Evolutionary conservation across 2,329 filamentous ascomycete species (phyloP).

Genomic region (Pyrenophora graminea): DNA sequence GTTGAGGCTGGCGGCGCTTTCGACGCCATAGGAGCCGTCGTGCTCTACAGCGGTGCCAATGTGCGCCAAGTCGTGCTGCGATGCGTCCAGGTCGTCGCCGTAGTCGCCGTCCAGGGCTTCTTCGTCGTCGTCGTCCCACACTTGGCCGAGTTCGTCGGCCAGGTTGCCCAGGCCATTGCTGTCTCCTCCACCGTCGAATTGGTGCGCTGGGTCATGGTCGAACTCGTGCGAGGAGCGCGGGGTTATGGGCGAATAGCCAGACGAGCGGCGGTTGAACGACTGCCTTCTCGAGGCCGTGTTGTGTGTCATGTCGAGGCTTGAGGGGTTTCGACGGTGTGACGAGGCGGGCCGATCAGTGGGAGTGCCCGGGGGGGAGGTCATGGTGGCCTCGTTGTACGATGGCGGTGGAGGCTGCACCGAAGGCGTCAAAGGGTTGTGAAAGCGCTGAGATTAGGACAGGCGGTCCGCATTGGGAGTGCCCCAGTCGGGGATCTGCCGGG

Average conservation of each 20-base stretch:
- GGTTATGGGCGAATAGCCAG: slow-evolving; percentile 53
- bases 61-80: slow-evolving; percentile 26
- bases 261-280: slow-evolving; percentile 48
- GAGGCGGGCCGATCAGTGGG: slow-evolving; percentile 44
- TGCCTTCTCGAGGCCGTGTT: slow-evolving; percentile 42
- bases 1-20: slow-evolving; percentile 28
- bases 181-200: slow-evolving; percentile 45
- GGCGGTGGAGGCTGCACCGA: slow-evolving; percentile 7
- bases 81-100: slow-evolving; percentile 38
- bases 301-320: slow-evolving; percentile 50
- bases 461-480: slow-evolving; percentile 16
- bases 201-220: slow-evolving; percentile 46
- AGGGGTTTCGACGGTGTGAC: slow-evolving; percentile 47
- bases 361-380: slow-evolving; percentile 51
- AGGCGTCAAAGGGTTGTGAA: slow-evolving; percentile 9
- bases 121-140: slow-evolving; percentile 68
- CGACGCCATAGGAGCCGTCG: slow-evolving; percentile 35
- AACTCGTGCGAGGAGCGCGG: slow-evolving; percentile 48
- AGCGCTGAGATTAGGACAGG: slow-evolving; percentile 9
- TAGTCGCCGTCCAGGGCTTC: slow-evolving; percentile 55
- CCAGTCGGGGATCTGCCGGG: slow-evolving; percentile 18
- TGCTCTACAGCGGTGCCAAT: slow-evolving; percentile 44
- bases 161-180: slow-evolving; percentile 72
- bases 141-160: slow-evolving; percentile 78
- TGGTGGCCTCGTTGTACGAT: slow-evolving; percentile 19